Percentiles rank a stretch among this genome's conserved stretches.
Evolutionary conservation across 2,329 filamentous ascomycete species (phyloP).

Genomic region (Talaromyces sp.): DNA sequence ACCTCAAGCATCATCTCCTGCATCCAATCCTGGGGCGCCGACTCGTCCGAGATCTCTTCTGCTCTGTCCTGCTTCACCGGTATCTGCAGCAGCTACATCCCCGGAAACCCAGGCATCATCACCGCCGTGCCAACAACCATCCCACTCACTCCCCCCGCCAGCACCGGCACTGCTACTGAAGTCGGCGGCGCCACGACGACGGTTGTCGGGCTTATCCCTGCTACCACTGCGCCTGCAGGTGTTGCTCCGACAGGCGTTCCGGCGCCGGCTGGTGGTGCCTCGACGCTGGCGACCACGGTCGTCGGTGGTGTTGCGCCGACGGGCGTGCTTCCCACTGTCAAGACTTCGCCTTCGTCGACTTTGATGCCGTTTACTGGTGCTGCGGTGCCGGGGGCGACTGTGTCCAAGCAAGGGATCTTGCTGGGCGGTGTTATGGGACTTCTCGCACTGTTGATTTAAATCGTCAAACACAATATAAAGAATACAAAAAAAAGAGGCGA

Average conservation of each 20-base stretch:
- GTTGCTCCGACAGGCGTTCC: conserved; percentile 12
- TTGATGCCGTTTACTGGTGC: conserved; percentile 3
- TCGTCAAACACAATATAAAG: no score
- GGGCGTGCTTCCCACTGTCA: background rate
- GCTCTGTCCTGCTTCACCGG: conserved; percentile 83
- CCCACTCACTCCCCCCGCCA: no score
- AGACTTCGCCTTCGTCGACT: conserved; percentile 2
- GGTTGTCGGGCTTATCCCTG: conserved; percentile 28
- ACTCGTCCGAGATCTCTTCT: conserved; percentile 59
- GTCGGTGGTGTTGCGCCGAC: conserved; percentile 4
- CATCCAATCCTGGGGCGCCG: conserved; percentile 68
- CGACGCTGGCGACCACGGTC: conserved; percentile 5
- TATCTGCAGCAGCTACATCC: conserved; percentile 73
- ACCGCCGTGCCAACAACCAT: conserved; percentile 64
- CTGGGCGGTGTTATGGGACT: conserved; percentile 49
- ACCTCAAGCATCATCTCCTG: conserved; percentile 75
- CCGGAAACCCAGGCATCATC: conserved; percentile 76
- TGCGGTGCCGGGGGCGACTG: conserved; percentile 1
- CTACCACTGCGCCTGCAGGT: conserved; percentile 9
- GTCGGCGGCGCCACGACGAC: conserved; percentile 14
- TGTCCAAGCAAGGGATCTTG: conserved; percentile 19
- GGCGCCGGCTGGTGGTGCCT: background rate
- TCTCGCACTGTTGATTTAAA: conserved; percentile 8
- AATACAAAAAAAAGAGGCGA: background rate
- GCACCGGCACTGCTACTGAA: no score